Evolutionary conservation across 1,284 basidiomycete genomes (phyloP), one percentile per base, ranked within the genome.

Genomic region (Microbotryum silenes-acaulis): DNA sequence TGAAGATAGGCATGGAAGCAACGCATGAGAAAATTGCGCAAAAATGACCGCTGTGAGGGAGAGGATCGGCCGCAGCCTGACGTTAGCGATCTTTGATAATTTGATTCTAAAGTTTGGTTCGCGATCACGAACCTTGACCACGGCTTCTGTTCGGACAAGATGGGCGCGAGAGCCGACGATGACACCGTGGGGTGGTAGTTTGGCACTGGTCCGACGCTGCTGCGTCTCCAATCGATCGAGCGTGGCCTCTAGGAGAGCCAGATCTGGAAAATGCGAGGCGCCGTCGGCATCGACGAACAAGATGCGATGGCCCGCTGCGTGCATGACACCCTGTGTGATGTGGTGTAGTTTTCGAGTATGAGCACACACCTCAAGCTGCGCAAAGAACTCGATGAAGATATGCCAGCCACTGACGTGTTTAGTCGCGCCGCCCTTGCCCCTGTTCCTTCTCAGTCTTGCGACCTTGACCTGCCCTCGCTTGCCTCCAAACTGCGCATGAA

Each of bases 241-340:
- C 23, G 82, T 81, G 2, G 76, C 76, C 81, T 89, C 88, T 18
- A 97, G 77, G 31, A 78, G 71, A 66, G 87, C 84, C 16, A 96
- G 74, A 71, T 94, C 92, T 51, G 83, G 79, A 68, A 97, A 93
- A 46, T 83, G 80, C 64, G 89, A 91, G 25, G 92, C 92, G 2
- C 89, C 92, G 70, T 97, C 92, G 7, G 92, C 92, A 72, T 97
- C 92, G 44, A 87, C 91, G 82, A 96, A 92, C 53, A 96, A 77
- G 54, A 96, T 78, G n/a, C 88, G 77, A 64, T 79, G 75, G 6
- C 92, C 92, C 5, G 89, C 81, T 6, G 83, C 81, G 72, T 88
- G 85, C 63, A 93, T 74, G 81, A 91, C 88, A 50, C 90, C 76
- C 75, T 76, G 68, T 76, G 68, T 8, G 44, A 21, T 23, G 20